These are phyloP conservation scores for Clarireedia sp. DNA, from an alignment of 2,329 filamentous ascomycete genomes.

Conservation along the genomic window DNA sequence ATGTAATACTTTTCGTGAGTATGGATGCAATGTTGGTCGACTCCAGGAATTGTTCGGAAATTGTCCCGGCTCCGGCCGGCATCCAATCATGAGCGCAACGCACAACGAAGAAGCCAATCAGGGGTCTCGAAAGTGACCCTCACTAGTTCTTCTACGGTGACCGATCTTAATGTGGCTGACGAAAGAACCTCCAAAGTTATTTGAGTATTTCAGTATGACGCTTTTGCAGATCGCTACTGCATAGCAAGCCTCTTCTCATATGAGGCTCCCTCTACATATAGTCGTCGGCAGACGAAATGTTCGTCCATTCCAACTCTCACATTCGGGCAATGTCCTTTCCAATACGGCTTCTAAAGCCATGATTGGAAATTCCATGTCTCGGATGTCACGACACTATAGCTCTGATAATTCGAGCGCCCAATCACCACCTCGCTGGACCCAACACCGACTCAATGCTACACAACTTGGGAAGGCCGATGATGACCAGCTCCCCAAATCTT, in stretches of 20 bases:
- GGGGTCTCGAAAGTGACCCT: neutral
- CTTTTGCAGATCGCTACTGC: neutral
- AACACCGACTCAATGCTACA: neutral
- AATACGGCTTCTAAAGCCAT: neutral
- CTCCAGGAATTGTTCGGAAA: no score
- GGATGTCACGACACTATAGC: neutral
- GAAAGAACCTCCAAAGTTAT: neutral
- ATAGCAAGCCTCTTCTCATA: neutral
- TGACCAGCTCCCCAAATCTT: neutral
- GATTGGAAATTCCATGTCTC: neutral
- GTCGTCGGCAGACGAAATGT: neutral
- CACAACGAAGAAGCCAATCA: no score
- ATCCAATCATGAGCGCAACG: no score
- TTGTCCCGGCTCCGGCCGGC: no score
- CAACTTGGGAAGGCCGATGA: neutral
- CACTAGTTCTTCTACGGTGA: neutral
- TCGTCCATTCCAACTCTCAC: no score
- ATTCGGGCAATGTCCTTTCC: neutral
- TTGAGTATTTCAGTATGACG: neutral
- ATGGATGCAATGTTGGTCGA: no score
- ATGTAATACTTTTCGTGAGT: no score
- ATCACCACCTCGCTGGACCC: neutral
- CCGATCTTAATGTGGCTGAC: neutral
- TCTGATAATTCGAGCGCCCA: neutral
- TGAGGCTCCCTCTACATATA: neutral